Evolutionary conservation across 1,139 yeast species (phyloP).

Genomic region (Hansenula sp.): DNA sequence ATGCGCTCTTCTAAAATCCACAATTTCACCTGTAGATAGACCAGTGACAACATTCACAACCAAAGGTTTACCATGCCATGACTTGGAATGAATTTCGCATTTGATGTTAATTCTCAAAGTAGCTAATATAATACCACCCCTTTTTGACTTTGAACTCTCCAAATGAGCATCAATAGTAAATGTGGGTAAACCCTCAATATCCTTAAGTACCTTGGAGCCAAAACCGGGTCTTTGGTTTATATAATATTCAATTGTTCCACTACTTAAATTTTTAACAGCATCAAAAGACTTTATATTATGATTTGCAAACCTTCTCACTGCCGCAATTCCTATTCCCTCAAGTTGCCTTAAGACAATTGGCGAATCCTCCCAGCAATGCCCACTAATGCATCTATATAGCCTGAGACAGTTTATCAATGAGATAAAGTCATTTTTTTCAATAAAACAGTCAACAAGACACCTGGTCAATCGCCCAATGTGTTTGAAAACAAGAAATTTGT

Average conservation of each 20-base stretch:
- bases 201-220: constrained; percentile 29
- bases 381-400: constrained; percentile 34
- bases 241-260: constrained; percentile 34
- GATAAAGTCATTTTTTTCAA: constrained; percentile 33
- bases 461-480: constrained; percentile 36
- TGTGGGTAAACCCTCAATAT: constrained; percentile 27
- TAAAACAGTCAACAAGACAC: constrained; percentile 40
- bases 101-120: constrained; percentile 23
- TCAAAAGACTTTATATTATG: constrained; percentile 29
- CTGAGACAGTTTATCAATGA: constrained; percentile 34
- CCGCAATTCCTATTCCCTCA: constrained; percentile 37
- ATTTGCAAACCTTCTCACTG: constrained; percentile 33
- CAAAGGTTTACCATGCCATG: constrained; percentile 31
- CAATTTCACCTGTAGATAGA: constrained; percentile 25
- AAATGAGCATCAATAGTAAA: constrained; percentile 19
- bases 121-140: too few species aligned
- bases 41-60: constrained; percentile 26
- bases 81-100: constrained; percentile 15
- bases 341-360: constrained; percentile 39
- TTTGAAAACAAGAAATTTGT: constrained; percentile 35
- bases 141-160: too few species aligned
- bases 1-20: constrained; percentile 37
- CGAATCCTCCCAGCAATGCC: constrained; percentile 45
- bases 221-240: constrained; percentile 36
- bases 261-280: constrained; percentile 26